A percentile compares a stretch with the other conserved stretches of the same genome.
These are phyloP conservation scores for Peronospora belbahrii DNA, from an alignment of 352 stramenopile species.

Conservation along the genomic window DNA sequence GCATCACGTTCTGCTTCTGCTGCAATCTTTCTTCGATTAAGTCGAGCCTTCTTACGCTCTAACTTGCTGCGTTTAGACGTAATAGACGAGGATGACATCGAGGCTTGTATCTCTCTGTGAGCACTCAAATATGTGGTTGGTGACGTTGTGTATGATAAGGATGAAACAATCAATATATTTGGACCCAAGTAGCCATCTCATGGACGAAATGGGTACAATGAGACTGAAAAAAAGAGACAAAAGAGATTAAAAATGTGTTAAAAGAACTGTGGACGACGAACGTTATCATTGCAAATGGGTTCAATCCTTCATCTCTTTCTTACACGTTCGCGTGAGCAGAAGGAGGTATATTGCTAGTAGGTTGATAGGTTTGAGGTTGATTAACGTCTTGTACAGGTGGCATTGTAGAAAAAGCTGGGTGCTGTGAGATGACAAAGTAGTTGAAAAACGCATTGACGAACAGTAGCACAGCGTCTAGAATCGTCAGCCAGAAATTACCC, in stretches of 20 bases:
- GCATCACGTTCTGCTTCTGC: slow-evolving; percentile 16
- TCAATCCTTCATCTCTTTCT: neutral
- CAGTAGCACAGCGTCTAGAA: slow-evolving; percentile 78
- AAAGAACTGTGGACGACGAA: slow-evolving; percentile 1
- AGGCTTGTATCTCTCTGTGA: no score
- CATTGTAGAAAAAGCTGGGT: slow-evolving; percentile 51
- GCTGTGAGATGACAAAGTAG: slow-evolving; percentile 86
- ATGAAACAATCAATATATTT: no score
- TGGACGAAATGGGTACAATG: slow-evolving; percentile 1
- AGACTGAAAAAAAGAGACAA: neutral
- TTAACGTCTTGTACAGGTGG: slow-evolving; percentile 21
- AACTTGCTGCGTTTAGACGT: slow-evolving; percentile 25
- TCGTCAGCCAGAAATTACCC: slow-evolving; percentile 87
- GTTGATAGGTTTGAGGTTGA: slow-evolving; percentile 14
- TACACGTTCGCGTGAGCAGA: slow-evolving; percentile 21
- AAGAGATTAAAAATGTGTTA: slow-evolving; percentile 3
- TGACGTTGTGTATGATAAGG: neutral
- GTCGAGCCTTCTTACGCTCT: slow-evolving; percentile 35
- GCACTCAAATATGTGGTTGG: no score
- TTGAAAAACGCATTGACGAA: slow-evolving; percentile 89
- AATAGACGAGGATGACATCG: neutral
- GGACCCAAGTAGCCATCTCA: slow-evolving; percentile 9
- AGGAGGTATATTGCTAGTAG: slow-evolving; percentile 12
- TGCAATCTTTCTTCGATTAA: slow-evolving; percentile 34
- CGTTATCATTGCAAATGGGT: no score